Base-by-base conservation (phyloP, 164 flowering plant species). In the Sextonia rubra region DNA sequence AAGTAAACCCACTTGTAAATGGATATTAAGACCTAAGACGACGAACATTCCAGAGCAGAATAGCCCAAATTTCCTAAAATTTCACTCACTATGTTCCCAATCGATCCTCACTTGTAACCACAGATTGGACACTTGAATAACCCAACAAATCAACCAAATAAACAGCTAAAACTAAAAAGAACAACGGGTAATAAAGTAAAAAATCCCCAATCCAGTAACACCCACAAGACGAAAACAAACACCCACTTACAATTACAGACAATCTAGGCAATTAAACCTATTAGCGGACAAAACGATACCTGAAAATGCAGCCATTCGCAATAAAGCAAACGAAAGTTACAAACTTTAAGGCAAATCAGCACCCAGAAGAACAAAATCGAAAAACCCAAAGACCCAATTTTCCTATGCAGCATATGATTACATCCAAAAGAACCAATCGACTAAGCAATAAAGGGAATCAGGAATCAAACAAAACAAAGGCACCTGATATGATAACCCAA, bases 401-500 rank as follows among this genome's bases (percentile, higher is more conserved):
- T 24, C 47, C 27, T 49, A 69, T 30, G 37, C 37, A 56, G 56
- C 23, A 4, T 18, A 32, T 32, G 7, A 32, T 12, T 25, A 12
- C 32, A 68, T 73, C 47, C 47, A 69, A 44, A 68, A 48, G 44
- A 32, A 32, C 7, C 44, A 32, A 32, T 32, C 44, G 44, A 32
- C 44, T 32, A 32, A 32, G 9, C 44, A 32, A 32, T 32, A 5
- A 6, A 32, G 7, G 7, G 44, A 6, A 32, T 65, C n/a, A 70
- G 66, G 56, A 49, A 66, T 11, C 3, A 26, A 23, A 24, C 8
- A 65, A 48, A 29, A 63, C 3, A 32, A 23, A 55, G 52, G 12
- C 56, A 95, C 99, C 97, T 85, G 88, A 80, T 89, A 87, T 0
- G 99, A 90, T 61, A 92, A 79, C 26, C 87, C 92, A 32, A 90